Evolutionary conservation across 768 basidiomycete genomes (phyloP).

Genomic region (Amanita fuliginea): DNA sequence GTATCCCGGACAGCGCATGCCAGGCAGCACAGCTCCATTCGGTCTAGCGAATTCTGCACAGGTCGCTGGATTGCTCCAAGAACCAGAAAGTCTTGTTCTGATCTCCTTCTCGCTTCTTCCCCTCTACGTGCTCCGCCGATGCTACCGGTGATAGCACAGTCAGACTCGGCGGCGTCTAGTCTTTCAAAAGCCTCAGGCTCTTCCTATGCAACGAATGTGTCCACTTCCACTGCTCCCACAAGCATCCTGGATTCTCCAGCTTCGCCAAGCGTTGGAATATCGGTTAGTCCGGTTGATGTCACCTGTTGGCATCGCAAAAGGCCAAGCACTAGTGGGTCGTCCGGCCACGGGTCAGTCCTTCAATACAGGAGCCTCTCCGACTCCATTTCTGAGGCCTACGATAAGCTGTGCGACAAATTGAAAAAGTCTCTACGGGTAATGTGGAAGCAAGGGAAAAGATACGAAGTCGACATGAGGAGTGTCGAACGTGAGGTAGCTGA

Average conservation of each 20-base stretch:
- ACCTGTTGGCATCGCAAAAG: not conserved
- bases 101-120: not conserved
- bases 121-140: not conserved
- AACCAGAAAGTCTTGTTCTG: not conserved
- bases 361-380: not conserved
- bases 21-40: not conserved
- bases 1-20: not conserved
- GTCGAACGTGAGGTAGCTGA: not conserved
- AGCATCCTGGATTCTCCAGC: not conserved
- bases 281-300: not conserved
- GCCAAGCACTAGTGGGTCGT: not conserved
- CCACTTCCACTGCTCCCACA: not conserved
- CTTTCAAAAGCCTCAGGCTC: not conserved
- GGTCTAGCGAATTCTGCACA: not conserved
- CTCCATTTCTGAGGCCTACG: not conserved
- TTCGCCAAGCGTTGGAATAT: not conserved
- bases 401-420: not conserved
- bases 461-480: not conserved
- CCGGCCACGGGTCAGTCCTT: not conserved
- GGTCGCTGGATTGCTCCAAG: not conserved
- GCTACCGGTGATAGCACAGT: not conserved
- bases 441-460: constrained; percentile 1
- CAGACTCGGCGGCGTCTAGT: not conserved
- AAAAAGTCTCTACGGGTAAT: not conserved
- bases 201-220: not conserved